A percentile compares a stretch with the other conserved stretches of the same genome.
Conservation (phyloP, 1,139 yeast genomes). For the Debaryomycetaceae sp. region DNA sequence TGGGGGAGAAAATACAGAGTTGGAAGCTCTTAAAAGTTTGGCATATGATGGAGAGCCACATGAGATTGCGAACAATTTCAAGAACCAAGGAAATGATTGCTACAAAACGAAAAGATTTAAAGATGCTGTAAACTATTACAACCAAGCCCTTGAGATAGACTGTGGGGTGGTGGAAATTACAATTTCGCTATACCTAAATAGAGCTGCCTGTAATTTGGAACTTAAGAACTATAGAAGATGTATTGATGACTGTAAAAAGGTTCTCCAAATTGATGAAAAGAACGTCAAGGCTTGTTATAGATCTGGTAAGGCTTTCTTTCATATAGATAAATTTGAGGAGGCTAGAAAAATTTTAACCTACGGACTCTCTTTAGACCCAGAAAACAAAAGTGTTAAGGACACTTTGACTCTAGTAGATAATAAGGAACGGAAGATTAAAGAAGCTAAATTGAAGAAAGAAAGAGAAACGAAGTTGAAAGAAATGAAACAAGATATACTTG, state of each 20-base stretch:
- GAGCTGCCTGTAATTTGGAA: constrained; percentile 91
- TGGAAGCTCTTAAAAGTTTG: constrained; percentile 87
- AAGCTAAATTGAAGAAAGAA: constrained; percentile 28
- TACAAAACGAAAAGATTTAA: constrained; percentile 67
- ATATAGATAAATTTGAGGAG: constrained; percentile 67
- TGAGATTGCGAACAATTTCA: constrained; percentile 86
- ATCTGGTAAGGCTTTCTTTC: constrained; percentile 76
- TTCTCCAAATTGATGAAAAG: constrained; percentile 60
- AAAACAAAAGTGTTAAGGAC: constrained; percentile 51
- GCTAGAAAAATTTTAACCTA: constrained; percentile 64
- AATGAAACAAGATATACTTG: constrained; percentile 35
- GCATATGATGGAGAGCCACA: constrained; percentile 96
- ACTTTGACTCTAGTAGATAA: constrained; percentile 37
- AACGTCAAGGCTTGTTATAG: constrained; percentile 84
- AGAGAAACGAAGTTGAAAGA: constrained; percentile 30
- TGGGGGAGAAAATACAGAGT: constrained; percentile 67
- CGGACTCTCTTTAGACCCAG: constrained; percentile 58
- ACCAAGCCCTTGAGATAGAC: constrained; percentile 73
- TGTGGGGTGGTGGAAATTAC: constrained; percentile 53
- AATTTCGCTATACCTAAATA: constrained; percentile 65
- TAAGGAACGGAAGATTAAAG: constrained; percentile 35
- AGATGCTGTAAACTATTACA: constrained; percentile 75
- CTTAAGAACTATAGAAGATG: constrained; percentile 80
- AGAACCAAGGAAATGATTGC: constrained; percentile 89
- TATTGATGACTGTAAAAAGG: constrained; percentile 80